A percentile compares a stretch with the other conserved stretches of the same genome.
phyloP scores from a whole-genome alignment of 164 flowering plant genomes.

The Magnolia kwangsiensis region DNA sequence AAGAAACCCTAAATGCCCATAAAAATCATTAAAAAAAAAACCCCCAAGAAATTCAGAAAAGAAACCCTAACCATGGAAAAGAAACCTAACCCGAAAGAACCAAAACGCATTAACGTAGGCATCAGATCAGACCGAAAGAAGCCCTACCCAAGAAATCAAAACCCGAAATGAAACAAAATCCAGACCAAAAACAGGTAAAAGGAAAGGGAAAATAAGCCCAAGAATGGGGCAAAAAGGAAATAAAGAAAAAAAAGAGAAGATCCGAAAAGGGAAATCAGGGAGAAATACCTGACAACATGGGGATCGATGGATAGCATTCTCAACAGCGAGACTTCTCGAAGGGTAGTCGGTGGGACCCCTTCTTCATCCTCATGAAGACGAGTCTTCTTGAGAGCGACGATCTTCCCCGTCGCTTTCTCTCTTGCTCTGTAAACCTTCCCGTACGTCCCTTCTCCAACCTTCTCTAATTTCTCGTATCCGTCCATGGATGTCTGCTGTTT shows the following conservation, averaged over 20 bases:
- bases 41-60: background rate
- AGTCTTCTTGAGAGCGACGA: slow-evolving; percentile 94
- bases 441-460: slow-evolving; percentile 97
- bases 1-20: background rate
- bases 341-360: slow-evolving; percentile 95
- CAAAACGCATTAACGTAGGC: background rate
- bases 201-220: background rate
- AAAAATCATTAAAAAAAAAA: background rate
- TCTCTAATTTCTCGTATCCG: slow-evolving; percentile 89
- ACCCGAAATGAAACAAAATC: background rate
- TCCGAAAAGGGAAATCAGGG: background rate
- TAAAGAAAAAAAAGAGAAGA: background rate
- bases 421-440: slow-evolving; percentile 92
- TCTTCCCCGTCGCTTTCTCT: slow-evolving; percentile 79
- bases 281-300: slow-evolving; percentile 67
- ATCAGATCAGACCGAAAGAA: background rate
- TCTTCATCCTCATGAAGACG: slow-evolving; percentile 89
- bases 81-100: background rate
- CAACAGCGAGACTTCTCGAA: slow-evolving; percentile 81
- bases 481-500: slow-evolving; percentile 50
- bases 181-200: background rate
- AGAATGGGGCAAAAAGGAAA: background rate
- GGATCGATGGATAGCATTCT: slow-evolving; percentile 91
- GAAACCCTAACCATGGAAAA: background rate
- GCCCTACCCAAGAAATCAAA: background rate